Percentiles rank a stretch among this genome's conserved stretches.
phyloP scores from a whole-genome alignment of 2,329 filamentous ascomycete species.

The Xylariaceae sp. region DNA sequence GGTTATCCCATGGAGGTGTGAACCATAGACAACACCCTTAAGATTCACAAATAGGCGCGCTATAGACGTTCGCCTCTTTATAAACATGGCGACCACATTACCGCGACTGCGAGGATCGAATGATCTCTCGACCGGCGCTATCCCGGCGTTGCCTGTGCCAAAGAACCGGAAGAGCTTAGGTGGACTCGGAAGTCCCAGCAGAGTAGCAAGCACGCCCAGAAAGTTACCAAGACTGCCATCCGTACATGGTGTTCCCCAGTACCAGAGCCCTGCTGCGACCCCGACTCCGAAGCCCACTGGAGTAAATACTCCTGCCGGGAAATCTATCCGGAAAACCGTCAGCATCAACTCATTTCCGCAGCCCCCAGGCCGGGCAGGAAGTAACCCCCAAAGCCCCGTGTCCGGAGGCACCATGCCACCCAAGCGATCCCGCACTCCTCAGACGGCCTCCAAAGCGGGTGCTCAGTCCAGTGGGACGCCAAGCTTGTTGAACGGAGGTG shows the following conservation, averaged over 20 bases:
- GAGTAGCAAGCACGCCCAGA: slow-evolving; percentile 47
- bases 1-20: slow-evolving; percentile 17
- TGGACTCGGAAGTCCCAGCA: slow-evolving; percentile 40
- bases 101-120: slow-evolving; percentile 63
- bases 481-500: slow-evolving; percentile 73
- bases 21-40: slow-evolving; percentile 5
- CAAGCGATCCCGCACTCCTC: slow-evolving; percentile 50
- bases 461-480: slow-evolving; percentile 53
- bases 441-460: slow-evolving; percentile 48
- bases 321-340: slow-evolving; percentile 75
- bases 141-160: slow-evolving; percentile 67
- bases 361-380: slow-evolving; percentile 66
- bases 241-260: slow-evolving; percentile 44
- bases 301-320: slow-evolving; percentile 53
- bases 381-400: slow-evolving; percentile 57
- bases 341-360: slow-evolving; percentile 94
- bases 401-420: slow-evolving; percentile 40
- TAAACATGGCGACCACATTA: slow-evolving; percentile 55
- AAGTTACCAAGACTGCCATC: slow-evolving; percentile 54
- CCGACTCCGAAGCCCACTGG: slow-evolving; percentile 51
- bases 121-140: slow-evolving; percentile 64
- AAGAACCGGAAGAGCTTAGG: slow-evolving; percentile 67
- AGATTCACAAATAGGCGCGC: slow-evolving; percentile 3
- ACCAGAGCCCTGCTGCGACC: slow-evolving; percentile 48
- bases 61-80: slow-evolving; percentile 12